Percentiles rank a stretch among this genome's conserved stretches.
Conservation (phyloP, 2,329 filamentous ascomycete species). For the Fusarium miscanthi region DNA sequence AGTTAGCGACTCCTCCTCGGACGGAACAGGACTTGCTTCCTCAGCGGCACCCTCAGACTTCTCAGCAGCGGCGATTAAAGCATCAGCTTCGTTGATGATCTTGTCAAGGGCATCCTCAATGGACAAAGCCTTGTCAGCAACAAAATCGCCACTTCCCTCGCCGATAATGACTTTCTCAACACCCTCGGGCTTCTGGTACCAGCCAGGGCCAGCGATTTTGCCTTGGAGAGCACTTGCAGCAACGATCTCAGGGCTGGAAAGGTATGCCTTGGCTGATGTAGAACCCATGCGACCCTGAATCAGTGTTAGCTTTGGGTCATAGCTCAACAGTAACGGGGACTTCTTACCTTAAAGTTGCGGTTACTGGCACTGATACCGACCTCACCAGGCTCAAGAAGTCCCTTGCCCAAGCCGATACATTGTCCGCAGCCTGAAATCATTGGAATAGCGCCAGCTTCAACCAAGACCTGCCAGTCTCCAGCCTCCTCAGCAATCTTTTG, state of each 20-base stretch:
- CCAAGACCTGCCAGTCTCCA: slow-evolving; percentile 85
- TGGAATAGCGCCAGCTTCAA: slow-evolving; percentile 86
- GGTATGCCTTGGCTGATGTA: slow-evolving; percentile 76
- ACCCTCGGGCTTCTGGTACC: slow-evolving; percentile 78
- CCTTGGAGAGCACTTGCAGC: slow-evolving; percentile 85
- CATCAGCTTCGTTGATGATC: slow-evolving; percentile 75
- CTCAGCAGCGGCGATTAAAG: slow-evolving; percentile 66
- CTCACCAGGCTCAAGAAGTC: slow-evolving; percentile 85
- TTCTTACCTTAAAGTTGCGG: slow-evolving; percentile 24
- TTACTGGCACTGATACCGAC: slow-evolving; percentile 77
- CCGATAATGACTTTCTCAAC: slow-evolving; percentile 75
- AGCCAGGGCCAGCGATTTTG: slow-evolving; percentile 79
- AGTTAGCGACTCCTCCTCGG: slow-evolving; percentile 59
- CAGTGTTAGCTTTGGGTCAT: not conserved
- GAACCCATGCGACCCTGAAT: slow-evolving; percentile 80
- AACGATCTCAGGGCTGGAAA: slow-evolving; percentile 90
- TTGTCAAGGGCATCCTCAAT: slow-evolving; percentile 78
- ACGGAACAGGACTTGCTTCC: slow-evolving; percentile 9
- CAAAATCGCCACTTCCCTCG: slow-evolving; percentile 74
- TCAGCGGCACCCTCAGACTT: slow-evolving; percentile 46
- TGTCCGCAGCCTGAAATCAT: slow-evolving; percentile 75
- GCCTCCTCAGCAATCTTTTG: slow-evolving; percentile 80
- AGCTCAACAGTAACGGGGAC: accelerated
- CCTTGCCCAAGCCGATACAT: slow-evolving; percentile 86
- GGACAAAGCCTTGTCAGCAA: slow-evolving; percentile 72